A percentile compares a stretch with the other conserved stretches of the same genome.
Evolutionary conservation across 2,329 filamentous ascomycete species (phyloP).

Genomic region (Sphaerulina vaccinii): DNA sequence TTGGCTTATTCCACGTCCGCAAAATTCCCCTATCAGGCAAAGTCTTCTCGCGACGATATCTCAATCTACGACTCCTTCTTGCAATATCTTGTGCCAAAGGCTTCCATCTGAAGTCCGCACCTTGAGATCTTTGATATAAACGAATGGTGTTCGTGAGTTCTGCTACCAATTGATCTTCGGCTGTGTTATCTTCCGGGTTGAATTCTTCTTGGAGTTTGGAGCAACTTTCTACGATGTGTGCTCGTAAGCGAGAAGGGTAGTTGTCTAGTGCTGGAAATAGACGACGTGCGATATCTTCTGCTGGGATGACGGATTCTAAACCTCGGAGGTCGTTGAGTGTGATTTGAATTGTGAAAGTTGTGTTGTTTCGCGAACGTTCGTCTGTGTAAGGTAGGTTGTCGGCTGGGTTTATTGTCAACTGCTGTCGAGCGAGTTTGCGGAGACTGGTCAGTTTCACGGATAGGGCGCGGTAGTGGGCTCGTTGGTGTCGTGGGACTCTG

Average conservation of each 20-base stretch:
- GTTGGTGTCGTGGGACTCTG: not conserved
- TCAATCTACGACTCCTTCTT: not conserved
- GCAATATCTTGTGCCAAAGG: conserved; percentile 1
- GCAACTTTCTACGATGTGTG: conserved; percentile 1
- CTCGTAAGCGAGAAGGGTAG: not conserved
- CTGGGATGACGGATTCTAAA: not conserved
- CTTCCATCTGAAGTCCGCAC: not conserved
- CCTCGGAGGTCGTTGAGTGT: not conserved
- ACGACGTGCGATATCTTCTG: not conserved
- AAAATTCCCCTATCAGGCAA: not conserved
- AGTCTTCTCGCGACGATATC: not conserved
- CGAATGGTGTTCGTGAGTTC: not conserved
- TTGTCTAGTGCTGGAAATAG: not conserved
- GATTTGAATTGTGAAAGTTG: not conserved
- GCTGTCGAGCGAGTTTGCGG: not conserved
- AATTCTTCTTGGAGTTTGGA: not conserved
- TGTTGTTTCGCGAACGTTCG: not conserved
- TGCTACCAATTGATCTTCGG: not conserved
- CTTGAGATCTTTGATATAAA: not conserved
- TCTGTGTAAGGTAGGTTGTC: not conserved
- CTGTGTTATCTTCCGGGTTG: not conserved
- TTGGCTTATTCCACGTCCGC: not conserved
- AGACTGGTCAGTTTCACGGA: not conserved
- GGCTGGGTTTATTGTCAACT: not conserved
- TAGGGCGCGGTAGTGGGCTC: not conserved